Base-by-base conservation (phyloP, 495 filamentous ascomycete genomes). In the Penicillium steckii region DNA sequence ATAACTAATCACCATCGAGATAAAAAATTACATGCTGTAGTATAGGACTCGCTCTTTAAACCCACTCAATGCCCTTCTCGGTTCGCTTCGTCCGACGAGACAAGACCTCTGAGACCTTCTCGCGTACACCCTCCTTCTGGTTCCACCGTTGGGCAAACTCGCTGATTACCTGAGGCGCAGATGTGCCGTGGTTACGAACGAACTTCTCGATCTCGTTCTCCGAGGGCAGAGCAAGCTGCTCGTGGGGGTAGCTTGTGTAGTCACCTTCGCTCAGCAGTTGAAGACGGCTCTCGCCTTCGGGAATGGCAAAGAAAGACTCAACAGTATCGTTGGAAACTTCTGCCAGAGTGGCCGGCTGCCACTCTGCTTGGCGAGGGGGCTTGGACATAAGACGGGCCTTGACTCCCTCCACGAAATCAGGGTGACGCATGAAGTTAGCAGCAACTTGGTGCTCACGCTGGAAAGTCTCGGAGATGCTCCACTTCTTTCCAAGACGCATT, bases 331-430 rank as follows among this genome's bases (percentile, higher is more conserved):
- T 54, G 2, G 70, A 64, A 22, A 90, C 80, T 27, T 85, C 85
- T 19, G 81, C 74, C 8, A 96, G 75, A 4, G 75, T 79, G 19
- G 78, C 77, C 4, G 93, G 93, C 45, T 86, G 61, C 91, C 91
- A 97, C 33, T 71, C 67, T 2, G 88, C 81, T 22, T 71, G 70
- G 46, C 75, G 68, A 18, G 79, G 48, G 12, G 80, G 76, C 70
- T 90, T 89, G 26, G 79, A 75, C 55, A 92, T 79, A 21, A 97
- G 77, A 19, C 81, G 77, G 22, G 90, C 85, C 46, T 80, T 82
- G 37, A 97, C 92, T 32, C 94, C 94, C 67, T 90, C 85, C 40
- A 81, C 80, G 68, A 97, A 98, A 67, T 98, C 94, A 4, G 83
- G 86, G 61, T 89, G 83, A 26, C 70, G 65, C 93, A 97, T 96